Percentiles rank a stretch among this genome's conserved stretches.
Conservation (phyloP, 2,329 filamentous ascomycete genomes). For the Phaeoacremonium minimum region DNA sequence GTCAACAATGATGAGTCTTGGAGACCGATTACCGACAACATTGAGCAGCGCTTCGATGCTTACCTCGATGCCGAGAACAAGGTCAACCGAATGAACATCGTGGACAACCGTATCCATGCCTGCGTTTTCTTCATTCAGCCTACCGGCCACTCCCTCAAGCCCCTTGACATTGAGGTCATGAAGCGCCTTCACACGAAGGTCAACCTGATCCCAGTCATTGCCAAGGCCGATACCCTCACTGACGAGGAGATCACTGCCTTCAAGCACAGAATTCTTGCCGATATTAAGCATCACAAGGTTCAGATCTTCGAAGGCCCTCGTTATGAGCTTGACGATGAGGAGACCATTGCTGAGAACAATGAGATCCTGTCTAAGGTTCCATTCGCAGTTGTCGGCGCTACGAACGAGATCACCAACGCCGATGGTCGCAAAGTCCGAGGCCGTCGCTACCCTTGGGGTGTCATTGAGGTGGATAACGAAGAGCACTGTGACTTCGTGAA, state of each 20-base stretch:
- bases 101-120: conserved; percentile 97
- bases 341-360: conserved; percentile 99
- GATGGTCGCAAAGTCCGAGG: conserved; percentile 96
- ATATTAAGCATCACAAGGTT: conserved; percentile 95
- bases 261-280: conserved; percentile 93
- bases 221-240: conserved; percentile 96
- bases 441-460: conserved; percentile 95
- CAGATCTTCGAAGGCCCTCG: conserved; percentile 98
- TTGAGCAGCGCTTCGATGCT: conserved; percentile 97
- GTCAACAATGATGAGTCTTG: conserved; percentile 99
- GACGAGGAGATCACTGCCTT: conserved; percentile 93
- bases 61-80: conserved; percentile 99
- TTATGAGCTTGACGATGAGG: conserved; percentile 98
- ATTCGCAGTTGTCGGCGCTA: conserved; percentile 96
- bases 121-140: conserved; percentile 99
- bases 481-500: conserved; percentile 99
- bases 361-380: conserved; percentile 99
- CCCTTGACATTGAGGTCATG: conserved; percentile 98
- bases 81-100: conserved; percentile 99
- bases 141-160: conserved; percentile 96
- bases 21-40: conserved; percentile 98
- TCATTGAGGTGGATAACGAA: conserved; percentile 99
- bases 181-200: conserved; percentile 99
- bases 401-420: conserved; percentile 83
- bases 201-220: conserved; percentile 98